These are phyloP conservation scores for Echeveria elegans DNA, from an alignment of 164 flowering plant species.

Conservation along the genomic window DNA sequence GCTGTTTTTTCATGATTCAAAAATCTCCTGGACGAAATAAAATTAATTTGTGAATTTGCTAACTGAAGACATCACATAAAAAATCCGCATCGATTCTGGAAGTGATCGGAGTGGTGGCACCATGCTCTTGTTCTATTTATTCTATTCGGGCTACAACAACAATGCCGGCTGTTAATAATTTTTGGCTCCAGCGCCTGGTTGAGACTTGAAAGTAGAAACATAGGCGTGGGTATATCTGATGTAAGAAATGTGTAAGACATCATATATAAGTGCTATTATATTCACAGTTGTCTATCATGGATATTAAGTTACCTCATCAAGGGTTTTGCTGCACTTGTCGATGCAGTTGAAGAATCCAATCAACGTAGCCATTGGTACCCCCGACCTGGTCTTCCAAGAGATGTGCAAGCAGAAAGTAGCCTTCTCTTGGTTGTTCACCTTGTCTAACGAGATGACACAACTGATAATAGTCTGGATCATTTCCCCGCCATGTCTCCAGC, in stretches of 20 bases:
- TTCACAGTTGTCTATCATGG: background rate
- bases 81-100: background rate
- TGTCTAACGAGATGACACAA: slow-evolving; percentile 76
- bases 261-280: background rate
- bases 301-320: slow-evolving; percentile 17
- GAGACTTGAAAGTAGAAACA: background rate
- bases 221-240: background rate
- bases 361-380: slow-evolving; percentile 66
- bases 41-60: background rate
- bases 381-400: slow-evolving; percentile 80
- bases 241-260: background rate
- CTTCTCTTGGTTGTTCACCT: slow-evolving; percentile 95
- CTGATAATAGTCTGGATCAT: slow-evolving; percentile 61
- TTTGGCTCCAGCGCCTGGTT: background rate
- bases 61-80: background rate
- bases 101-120: background rate
- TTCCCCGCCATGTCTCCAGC: slow-evolving; percentile 47
- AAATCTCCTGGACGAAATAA: background rate
- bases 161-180: background rate
- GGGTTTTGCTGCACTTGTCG: slow-evolving; percentile 80
- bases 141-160: background rate
- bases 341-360: slow-evolving; percentile 74
- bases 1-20: background rate
- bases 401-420: slow-evolving; percentile 62
- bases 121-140: background rate